Evolutionary conservation across 140 eudicot genomes (phyloP).

Genomic region (Ambrosia hybrid): DNA sequence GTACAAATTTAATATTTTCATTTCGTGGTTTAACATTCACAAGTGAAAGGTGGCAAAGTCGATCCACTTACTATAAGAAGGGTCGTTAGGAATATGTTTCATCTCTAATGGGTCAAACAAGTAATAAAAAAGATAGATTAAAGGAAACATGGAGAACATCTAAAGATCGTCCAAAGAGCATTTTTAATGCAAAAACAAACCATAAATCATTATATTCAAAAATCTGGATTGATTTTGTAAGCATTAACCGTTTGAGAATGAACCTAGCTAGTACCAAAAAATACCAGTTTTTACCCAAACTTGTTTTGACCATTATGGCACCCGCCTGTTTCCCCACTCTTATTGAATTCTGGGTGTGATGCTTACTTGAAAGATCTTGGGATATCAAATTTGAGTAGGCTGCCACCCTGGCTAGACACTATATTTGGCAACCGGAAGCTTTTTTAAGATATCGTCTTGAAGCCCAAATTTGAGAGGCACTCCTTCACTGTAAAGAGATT

Average conservation of each 20-base stretch:
- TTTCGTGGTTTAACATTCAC: neutral
- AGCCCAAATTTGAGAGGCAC: conserved; percentile 74
- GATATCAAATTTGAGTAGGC: conserved; percentile 75
- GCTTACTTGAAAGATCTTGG: conserved; percentile 78
- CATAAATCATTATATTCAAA: no score
- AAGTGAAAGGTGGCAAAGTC: neutral
- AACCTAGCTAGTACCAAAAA: no score
- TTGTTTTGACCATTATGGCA: no score
- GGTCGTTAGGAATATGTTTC: neutral
- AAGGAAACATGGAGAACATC: neutral
- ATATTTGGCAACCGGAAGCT: conserved; percentile 71
- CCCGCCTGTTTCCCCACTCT: no score
- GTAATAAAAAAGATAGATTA: neutral
- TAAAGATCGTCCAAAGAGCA: neutral
- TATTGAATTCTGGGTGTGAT: neutral
- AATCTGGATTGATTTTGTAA: no score
- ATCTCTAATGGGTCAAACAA: neutral
- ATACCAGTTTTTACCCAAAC: no score
- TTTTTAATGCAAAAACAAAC: neutral
- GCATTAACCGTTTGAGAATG: no score
- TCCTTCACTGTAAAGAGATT: conserved; percentile 79
- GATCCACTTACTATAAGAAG: neutral
- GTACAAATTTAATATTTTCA: neutral
- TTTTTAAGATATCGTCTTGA: conserved; percentile 73
- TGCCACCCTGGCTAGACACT: conserved; percentile 70